Conservation (phyloP, 2,329 filamentous ascomycete species). For the Paecilomyces sp. region DNA sequence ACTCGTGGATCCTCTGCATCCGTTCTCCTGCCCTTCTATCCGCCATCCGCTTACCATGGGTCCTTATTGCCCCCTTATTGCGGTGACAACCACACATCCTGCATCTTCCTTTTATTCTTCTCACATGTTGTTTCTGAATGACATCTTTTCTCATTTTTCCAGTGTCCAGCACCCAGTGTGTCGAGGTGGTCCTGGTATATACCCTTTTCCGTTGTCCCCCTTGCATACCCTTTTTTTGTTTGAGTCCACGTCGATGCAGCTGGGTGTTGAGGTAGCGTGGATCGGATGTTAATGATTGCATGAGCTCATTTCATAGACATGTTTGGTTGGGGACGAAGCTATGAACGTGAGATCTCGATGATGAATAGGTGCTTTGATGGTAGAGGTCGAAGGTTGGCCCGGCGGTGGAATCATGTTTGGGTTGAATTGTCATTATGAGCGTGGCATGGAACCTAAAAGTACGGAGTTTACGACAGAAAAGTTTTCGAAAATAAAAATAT, state of each 20-base stretch:
- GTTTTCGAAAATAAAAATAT: not conserved
- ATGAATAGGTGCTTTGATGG: not conserved
- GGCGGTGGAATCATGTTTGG: not conserved
- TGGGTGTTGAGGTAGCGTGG: not conserved
- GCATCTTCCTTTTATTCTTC: not conserved
- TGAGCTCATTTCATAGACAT: constrained; percentile 1
- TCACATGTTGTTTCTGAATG: not conserved
- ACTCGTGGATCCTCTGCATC: not conserved
- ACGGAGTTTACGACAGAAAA: not conserved
- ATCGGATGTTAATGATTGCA: not conserved
- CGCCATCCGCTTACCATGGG: not conserved
- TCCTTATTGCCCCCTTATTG: not conserved
- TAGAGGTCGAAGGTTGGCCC: not conserved
- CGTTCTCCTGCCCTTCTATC: not conserved
- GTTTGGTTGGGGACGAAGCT: not conserved
- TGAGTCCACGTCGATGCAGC: not conserved
- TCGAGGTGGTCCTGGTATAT: not conserved
- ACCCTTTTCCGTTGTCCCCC: not conserved
- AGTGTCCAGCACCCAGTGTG: not conserved
- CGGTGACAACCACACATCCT: not conserved
- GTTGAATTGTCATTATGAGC: not conserved
- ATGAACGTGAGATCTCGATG: not conserved
- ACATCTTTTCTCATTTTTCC: not conserved
- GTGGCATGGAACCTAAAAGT: not conserved
- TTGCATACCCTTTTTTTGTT: not conserved